Percentiles rank a stretch among this genome's conserved stretches.
Conservation (phyloP, 1,284 basidiomycete species). For the Tranzscheliella williamsii region DNA sequence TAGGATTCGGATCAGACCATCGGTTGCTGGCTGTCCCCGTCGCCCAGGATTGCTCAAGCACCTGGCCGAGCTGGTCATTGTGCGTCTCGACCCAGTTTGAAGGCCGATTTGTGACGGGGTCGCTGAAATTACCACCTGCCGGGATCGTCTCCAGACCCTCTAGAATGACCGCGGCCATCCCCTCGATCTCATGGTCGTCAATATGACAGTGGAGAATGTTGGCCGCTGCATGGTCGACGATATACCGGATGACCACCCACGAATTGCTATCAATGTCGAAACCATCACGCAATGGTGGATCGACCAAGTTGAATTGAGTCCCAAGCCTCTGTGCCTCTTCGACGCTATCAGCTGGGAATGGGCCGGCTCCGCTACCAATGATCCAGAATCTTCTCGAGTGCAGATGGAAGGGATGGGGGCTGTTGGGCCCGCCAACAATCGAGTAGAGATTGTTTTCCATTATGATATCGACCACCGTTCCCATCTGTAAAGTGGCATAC, state of each 20-base stretch:
- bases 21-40: constrained; percentile 9
- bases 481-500: constrained; percentile 23
- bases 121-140: constrained; percentile 28
- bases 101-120: constrained; percentile 13
- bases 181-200: constrained; percentile 40
- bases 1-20: constrained; percentile 19
- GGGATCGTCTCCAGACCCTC: constrained; percentile 42
- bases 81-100: constrained; percentile 16
- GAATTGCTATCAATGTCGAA: constrained; percentile 39
- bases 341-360: constrained; percentile 30
- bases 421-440: constrained; percentile 40
- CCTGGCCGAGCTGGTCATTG: constrained; percentile 24
- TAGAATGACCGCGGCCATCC: constrained; percentile 41
- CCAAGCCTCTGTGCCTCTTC: constrained; percentile 19
- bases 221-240: constrained; percentile 34
- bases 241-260: constrained; percentile 41
- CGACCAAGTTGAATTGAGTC: constrained; percentile 20
- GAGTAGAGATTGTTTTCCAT: constrained; percentile 42
- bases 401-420: constrained; percentile 45
- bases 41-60: constrained; percentile 9
- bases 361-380: constrained; percentile 25
- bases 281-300: constrained; percentile 38
- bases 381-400: constrained; percentile 43
- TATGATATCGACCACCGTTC: constrained; percentile 39
- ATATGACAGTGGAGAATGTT: constrained; percentile 46